Evolutionary conservation across 139 green algal species (phyloP).

Genomic region (Micractinium sp.): DNA sequence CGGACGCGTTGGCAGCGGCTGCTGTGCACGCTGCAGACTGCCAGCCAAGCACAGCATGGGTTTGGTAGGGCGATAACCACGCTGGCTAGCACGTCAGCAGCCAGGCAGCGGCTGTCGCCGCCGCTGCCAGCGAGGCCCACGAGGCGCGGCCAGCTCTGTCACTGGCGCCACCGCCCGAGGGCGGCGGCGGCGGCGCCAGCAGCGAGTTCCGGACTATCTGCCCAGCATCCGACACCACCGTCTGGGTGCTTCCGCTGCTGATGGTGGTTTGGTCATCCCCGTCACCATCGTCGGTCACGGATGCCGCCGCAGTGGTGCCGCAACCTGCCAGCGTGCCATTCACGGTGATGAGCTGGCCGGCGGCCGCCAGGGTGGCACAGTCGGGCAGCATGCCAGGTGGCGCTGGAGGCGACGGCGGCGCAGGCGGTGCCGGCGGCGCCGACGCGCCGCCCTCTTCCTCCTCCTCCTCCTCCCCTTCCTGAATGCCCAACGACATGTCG

Average conservation of each 20-base stretch:
- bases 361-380: slow-evolving; percentile 15
- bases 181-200: not conserved
- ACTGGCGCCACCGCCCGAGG: not conserved
- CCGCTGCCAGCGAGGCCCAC: not conserved
- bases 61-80: not conserved
- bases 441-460: not conserved
- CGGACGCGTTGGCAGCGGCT: no score
- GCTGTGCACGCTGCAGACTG: no score
- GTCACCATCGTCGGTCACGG: no score
- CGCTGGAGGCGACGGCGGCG: not conserved
- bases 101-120: no score
- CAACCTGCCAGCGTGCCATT: slow-evolving; percentile 17
- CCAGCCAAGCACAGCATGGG: no score
- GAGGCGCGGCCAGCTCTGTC: not conserved
- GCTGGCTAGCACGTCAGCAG: not conserved
- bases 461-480: not conserved
- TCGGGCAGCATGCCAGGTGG: slow-evolving; percentile 6
- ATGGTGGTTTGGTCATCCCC: not conserved
- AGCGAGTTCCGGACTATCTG: not conserved
- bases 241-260: slow-evolving; percentile 3
- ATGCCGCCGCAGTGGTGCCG: not conserved
- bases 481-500: not conserved
- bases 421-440: not conserved
- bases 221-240: not conserved
- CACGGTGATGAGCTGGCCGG: slow-evolving; percentile 1